phyloP scores from a whole-genome alignment of 495 filamentous ascomycete genomes.

The Evansstolkia leycettana region DNA sequence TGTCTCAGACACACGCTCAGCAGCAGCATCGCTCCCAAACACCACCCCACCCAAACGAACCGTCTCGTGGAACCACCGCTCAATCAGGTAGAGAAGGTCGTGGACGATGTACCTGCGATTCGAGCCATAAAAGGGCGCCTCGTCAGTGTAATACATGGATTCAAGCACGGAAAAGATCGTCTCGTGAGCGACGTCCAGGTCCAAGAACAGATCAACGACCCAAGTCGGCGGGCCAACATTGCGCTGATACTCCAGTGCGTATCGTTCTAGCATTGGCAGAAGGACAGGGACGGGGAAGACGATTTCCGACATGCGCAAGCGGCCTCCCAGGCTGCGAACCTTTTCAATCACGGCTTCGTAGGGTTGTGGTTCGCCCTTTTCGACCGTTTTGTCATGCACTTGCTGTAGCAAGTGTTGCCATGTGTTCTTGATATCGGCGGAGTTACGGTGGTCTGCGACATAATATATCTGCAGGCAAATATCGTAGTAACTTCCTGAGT shows the following conservation, averaged over 20 bases:
- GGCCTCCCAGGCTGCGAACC: conserved; percentile 63
- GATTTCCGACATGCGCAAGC: conserved; percentile 62
- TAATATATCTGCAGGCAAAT: conserved; percentile 86
- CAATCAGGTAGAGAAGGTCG: conserved; percentile 49
- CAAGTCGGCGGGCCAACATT: conserved; percentile 57
- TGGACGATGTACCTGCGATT: conserved; percentile 46
- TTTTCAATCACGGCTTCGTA: conserved; percentile 69
- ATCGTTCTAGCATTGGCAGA: conserved; percentile 64
- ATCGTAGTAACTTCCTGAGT: conserved; percentile 81
- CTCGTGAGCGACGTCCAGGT: conserved; percentile 63
- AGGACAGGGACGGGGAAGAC: conserved; percentile 61
- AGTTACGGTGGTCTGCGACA: conserved; percentile 74
- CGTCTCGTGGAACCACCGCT: conserved; percentile 51
- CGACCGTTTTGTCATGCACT: conserved; percentile 49
- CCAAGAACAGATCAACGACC: conserved; percentile 71
- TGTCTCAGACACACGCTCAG: conserved; percentile 32
- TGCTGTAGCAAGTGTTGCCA: conserved; percentile 74
- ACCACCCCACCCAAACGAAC: conserved; percentile 38
- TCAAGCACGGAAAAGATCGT: conserved; percentile 68
- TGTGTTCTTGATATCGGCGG: conserved; percentile 63
- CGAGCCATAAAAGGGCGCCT: conserved; percentile 64
- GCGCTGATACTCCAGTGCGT: conserved; percentile 60
- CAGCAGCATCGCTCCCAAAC: conserved; percentile 40
- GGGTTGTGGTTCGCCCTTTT: conserved; percentile 43
- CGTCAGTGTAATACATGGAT: conserved; percentile 68